Base-by-base conservation (phyloP, 1,284 basidiomycete genomes). In the Xanthoconium separans region DNA sequence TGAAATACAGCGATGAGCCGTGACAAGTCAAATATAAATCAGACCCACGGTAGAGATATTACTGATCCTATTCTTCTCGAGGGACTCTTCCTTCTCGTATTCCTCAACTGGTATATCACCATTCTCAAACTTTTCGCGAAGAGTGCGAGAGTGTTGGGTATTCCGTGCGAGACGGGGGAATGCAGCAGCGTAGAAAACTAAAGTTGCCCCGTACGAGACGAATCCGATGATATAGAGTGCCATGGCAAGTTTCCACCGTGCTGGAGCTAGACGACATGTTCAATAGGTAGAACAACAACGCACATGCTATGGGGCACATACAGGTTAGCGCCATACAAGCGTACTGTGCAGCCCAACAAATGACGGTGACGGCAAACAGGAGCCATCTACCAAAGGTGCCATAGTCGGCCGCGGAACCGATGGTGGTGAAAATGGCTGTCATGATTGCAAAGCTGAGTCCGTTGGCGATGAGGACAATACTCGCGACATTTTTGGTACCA, bases 121-220 rank as follows among this genome's bases (percentile, higher is more conserved):
- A 2, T 70, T 71, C 47, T 85, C 81, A 57, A 82, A 82, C 64
- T 79, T 80, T 54, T 80, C 79, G 44, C 80, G 75, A 6, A 90
- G 71, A 9, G 68, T 69, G 24, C 87, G 82, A 27, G 91, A 75
- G 61, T 84, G 87, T 2, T 80, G 73, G 1, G 92, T 87, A 66
- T 93, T 91, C 13, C 91, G 78, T 0, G 92, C 91, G 3, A 95
- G 79, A 13, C 89, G 83, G 1, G 91, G 91, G 67, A 95, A 94
- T 7, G 85, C 70, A 0, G 91, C 91, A 0, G 89, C 86, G 66
- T 91, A 95, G 72, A 93, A 93, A 3, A 89, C 86, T 9, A 90
- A 77, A 0, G 87, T 89, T 5, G 87, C 86, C 3, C 88, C 86
- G 60, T 89, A 89, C 0, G 82, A 78, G 48, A 91, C 84, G 69